A percentile compares a stretch with the other conserved stretches of the same genome.
phyloP scores from a whole-genome alignment of 1,139 yeast species.

The Magnusiomyces suaveolens region DNA sequence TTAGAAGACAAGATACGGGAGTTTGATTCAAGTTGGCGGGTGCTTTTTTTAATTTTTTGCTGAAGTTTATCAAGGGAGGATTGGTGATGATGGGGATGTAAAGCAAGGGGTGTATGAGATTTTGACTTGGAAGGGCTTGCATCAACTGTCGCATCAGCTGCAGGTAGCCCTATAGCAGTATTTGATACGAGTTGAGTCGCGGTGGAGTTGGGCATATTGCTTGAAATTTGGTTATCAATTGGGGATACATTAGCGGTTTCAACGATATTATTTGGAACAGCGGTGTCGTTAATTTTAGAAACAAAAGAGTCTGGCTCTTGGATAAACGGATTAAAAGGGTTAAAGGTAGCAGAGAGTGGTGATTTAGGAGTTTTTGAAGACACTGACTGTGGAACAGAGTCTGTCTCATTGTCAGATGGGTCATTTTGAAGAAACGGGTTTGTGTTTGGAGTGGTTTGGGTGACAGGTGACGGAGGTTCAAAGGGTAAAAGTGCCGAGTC shows the following conservation, averaged over 20 bases:
- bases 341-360: background rate
- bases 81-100: no score
- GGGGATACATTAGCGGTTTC: background rate
- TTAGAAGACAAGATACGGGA: background rate
- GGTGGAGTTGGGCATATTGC: background rate
- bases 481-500: background rate
- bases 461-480: background rate
- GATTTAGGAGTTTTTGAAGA: background rate
- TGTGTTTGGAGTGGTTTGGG: background rate
- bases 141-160: no score
- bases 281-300: background rate
- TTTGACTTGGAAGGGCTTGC: background rate
- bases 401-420: no score
- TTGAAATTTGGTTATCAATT: background rate
- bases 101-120: background rate
- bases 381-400: no score
- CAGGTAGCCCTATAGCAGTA: no score
- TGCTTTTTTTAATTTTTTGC: background rate
- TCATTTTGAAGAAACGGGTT: background rate
- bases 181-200: no score
- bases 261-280: background rate
- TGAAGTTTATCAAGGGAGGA: background rate
- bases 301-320: background rate
- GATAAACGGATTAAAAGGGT: constrained; percentile 1
- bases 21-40: background rate